A percentile compares a stretch with the other conserved stretches of the same genome.
Evolutionary conservation across 352 stramenopile genomes (phyloP).

Genomic region (Globisporangium paroecandrum): DNA sequence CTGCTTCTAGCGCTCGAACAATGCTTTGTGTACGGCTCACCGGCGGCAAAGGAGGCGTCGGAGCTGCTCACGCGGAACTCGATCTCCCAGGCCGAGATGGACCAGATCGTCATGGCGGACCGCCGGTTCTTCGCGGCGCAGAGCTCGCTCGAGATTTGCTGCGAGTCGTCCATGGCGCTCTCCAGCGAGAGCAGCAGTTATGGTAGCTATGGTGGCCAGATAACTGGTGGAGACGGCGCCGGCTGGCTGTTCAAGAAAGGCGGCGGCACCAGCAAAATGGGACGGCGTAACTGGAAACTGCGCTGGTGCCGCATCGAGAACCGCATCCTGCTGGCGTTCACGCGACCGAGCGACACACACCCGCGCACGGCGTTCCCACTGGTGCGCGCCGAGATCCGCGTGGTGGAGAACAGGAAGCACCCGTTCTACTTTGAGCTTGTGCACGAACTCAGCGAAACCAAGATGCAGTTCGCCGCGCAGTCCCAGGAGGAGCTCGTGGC

Average conservation of each 20-base stretch:
- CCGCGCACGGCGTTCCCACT: constrained; percentile 65
- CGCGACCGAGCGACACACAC: constrained; percentile 38
- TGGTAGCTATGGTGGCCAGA: neutral
- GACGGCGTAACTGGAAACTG: constrained; percentile 68
- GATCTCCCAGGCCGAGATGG: constrained; percentile 69
- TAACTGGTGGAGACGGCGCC: neutral
- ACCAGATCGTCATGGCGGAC: constrained; percentile 68
- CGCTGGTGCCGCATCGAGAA: constrained; percentile 78
- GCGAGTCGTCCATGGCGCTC: constrained; percentile 2
- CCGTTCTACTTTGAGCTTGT: constrained; percentile 80
- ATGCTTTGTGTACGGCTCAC: constrained; percentile 76
- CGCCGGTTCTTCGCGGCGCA: constrained; percentile 71
- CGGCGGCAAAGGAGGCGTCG: constrained; percentile 41
- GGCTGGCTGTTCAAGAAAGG: constrained; percentile 85
- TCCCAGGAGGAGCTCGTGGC: constrained; percentile 53
- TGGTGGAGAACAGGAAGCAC: constrained; percentile 66
- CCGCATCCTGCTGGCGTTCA: constrained; percentile 73
- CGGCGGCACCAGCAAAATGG: constrained; percentile 68
- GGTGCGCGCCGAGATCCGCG: constrained; percentile 55
- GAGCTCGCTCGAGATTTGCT: constrained; percentile 28
- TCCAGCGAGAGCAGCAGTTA: constrained; percentile 4
- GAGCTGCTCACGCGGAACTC: constrained; percentile 59
- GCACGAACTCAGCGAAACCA: constrained; percentile 70
- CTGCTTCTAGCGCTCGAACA: constrained; percentile 76
- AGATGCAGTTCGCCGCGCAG: constrained; percentile 70